A percentile compares a stretch with the other conserved stretches of the same genome.
These are phyloP conservation scores for Hemisphaericaspora xylofermentans DNA, from an alignment of 1,139 yeast species.

Conservation along the genomic window DNA sequence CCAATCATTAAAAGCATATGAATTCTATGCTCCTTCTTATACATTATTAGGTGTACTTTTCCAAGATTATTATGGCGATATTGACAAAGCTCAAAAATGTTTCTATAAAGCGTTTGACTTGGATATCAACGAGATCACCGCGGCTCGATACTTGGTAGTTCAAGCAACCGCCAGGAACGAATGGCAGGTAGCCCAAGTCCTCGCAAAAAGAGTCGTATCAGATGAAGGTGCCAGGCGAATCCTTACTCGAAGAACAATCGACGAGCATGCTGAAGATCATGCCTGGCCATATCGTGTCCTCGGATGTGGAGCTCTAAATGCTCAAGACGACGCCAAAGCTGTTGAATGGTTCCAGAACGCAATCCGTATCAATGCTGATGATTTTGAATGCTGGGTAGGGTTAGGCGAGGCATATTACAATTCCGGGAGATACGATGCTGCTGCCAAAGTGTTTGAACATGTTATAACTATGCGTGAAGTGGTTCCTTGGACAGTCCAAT, in stretches of 20 bases:
- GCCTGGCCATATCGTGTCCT: conserved; percentile 88
- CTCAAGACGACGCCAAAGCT: conserved; percentile 73
- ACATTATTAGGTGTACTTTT: conserved; percentile 78
- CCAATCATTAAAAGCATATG: conserved; percentile 60
- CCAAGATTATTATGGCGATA: conserved; percentile 55
- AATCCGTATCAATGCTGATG: conserved; percentile 63
- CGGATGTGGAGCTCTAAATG: conserved; percentile 76
- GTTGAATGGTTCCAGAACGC: conserved; percentile 89
- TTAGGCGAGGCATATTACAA: conserved; percentile 88
- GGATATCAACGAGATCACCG: conserved; percentile 69
- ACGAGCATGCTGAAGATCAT: conserved; percentile 26
- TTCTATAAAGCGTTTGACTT: conserved; percentile 88
- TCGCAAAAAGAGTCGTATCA: conserved; percentile 63
- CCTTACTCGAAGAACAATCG: conserved; percentile 37
- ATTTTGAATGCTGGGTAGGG: conserved; percentile 86
- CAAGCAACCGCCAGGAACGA: conserved; percentile 66
- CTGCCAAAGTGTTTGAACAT: conserved; percentile 74
- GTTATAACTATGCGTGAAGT: conserved; percentile 50
- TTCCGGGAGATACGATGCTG: conserved; percentile 86
- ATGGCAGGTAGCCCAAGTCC: conserved; percentile 83
- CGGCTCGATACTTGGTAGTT: conserved; percentile 72
- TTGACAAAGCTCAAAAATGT: conserved; percentile 75
- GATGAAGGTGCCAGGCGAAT: conserved; percentile 59
- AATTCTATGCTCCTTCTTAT: conserved; percentile 71
- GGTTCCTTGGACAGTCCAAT: conserved; percentile 55